Evolutionary conservation across 2,329 filamentous ascomycete species (phyloP).

Genomic region (Calonectria naviculata): DNA sequence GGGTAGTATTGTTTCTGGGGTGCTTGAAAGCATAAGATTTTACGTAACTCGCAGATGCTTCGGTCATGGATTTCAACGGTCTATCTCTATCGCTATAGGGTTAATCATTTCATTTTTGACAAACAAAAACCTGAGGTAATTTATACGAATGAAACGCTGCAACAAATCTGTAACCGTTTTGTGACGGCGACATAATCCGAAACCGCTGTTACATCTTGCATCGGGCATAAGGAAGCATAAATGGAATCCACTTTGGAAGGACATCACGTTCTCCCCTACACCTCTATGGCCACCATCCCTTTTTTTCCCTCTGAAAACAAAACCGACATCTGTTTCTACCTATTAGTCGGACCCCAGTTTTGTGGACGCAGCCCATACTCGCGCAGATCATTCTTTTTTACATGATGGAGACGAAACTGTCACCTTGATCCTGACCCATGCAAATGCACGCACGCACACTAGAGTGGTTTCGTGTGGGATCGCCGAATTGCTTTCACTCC

Average conservation of each 20-base stretch:
- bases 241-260: no score
- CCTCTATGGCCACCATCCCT: no score
- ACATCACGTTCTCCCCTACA: no score
- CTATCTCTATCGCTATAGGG: no score
- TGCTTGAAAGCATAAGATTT: neutral
- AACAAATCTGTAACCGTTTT: neutral
- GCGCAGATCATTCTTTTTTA: neutral
- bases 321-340: no score
- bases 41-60: neutral
- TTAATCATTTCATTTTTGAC: neutral
- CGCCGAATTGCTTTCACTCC: neutral
- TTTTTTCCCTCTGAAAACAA: no score
- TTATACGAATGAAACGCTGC: neutral
- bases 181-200: no score
- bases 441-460: neutral
- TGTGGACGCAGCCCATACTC: neutral
- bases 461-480: neutral
- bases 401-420: neutral
- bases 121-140: neutral
- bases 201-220: no score
- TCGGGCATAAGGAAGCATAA: no score
- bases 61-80: neutral
- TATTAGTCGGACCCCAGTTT: neutral
- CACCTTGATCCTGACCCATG: neutral
- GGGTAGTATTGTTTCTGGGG: no score